Evolutionary conservation across 805 yeast genomes (phyloP).

Genomic region (Groenewaldozyma salmanticensis): DNA sequence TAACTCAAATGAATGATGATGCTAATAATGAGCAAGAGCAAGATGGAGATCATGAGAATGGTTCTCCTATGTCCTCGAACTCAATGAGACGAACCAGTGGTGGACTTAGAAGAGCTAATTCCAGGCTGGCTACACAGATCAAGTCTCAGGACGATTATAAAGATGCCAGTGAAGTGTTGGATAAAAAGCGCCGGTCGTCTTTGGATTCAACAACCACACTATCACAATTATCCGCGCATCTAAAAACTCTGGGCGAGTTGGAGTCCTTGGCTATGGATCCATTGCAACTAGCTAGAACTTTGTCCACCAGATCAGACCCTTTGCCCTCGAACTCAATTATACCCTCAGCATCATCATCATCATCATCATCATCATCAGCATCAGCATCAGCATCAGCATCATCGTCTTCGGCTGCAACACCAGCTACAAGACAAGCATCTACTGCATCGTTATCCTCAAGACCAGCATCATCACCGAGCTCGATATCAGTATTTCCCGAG

Average conservation of each 20-base stretch:
- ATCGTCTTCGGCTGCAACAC: neutral
- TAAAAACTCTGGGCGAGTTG: constrained; percentile 60
- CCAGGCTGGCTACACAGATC: constrained; percentile 27
- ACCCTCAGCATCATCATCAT: too few relatives aligned
- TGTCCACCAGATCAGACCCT: constrained; percentile 41
- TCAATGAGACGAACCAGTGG: neutral
- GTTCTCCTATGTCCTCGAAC: neutral
- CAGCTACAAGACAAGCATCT: neutral
- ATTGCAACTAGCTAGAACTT: constrained; percentile 67
- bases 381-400: neutral
- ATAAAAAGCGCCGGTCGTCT: constrained; percentile 15
- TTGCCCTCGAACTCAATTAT: too few relatives aligned
- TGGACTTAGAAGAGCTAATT: constrained; percentile 15
- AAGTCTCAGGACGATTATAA: constrained; percentile 25
- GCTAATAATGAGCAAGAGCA: neutral
- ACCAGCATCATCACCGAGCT: too few relatives aligned
- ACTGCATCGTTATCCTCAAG: neutral
- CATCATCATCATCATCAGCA: too few relatives aligned
- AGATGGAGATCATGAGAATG: constrained; percentile 2
- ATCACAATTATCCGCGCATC: constrained; percentile 46
- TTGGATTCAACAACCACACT: constrained; percentile 11
- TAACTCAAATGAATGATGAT: constrained; percentile 6
- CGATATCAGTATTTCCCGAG: too few relatives aligned
- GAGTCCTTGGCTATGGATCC: constrained; percentile 61
- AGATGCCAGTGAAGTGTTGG: constrained; percentile 27